Conservation (phyloP, 306 rosid species). For the Acmispon strigosus region DNA sequence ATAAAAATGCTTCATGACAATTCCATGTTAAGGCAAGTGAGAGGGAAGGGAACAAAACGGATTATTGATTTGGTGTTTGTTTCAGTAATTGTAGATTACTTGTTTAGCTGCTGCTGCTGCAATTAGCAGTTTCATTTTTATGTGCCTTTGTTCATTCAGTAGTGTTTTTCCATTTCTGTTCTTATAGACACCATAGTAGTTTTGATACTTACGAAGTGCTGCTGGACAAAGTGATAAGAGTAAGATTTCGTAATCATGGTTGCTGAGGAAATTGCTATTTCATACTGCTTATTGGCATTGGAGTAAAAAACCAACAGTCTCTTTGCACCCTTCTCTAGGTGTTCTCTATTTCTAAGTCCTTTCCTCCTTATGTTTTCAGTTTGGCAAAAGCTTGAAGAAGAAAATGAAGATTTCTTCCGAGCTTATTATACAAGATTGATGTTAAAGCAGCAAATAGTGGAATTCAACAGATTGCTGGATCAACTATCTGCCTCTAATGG, state of each 20-base stretch:
- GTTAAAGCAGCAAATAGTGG: constrained; percentile 77
- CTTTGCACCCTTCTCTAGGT: neutral
- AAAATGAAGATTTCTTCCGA: constrained; percentile 79
- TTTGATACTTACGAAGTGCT: neutral
- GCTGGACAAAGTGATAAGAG: neutral
- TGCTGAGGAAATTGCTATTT: neutral
- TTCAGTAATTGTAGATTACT: too few relatives aligned
- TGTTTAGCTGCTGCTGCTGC: neutral
- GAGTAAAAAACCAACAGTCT: neutral
- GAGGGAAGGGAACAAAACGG: too few relatives aligned
- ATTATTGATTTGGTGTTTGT: too few relatives aligned
- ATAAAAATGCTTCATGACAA: too few relatives aligned
- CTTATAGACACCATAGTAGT: neutral
- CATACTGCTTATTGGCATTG: neutral
- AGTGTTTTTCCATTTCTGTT: neutral
- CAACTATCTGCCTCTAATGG: too few relatives aligned
- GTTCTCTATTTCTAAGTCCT: neutral
- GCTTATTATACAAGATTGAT: constrained; percentile 79
- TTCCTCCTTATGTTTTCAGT: constrained; percentile 44
- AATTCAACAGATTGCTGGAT: constrained; percentile 79
- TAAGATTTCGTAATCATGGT: neutral
- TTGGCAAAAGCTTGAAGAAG: constrained; percentile 95
- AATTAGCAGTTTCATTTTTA: constrained; percentile 3
- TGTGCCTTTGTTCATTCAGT: neutral
- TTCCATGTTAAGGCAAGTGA: too few relatives aligned